A percentile compares a stretch with the other conserved stretches of the same genome.
phyloP scores from a whole-genome alignment of 169 alveolate species.

The Nephromyces sp. region DNA sequence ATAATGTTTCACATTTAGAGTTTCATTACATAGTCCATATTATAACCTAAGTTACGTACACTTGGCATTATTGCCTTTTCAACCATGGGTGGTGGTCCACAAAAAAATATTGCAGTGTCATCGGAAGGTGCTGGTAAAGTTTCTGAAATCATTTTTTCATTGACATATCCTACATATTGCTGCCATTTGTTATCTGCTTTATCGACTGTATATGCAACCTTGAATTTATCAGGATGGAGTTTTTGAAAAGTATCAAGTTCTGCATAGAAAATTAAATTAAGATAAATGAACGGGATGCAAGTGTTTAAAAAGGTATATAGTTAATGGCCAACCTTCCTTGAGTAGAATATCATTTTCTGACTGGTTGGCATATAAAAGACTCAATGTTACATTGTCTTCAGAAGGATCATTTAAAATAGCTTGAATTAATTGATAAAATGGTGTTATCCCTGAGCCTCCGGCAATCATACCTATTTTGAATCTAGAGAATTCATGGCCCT shows the following conservation, averaged over 20 bases:
- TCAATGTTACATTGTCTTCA: slow-evolving; percentile 25
- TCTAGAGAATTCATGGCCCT: background rate
- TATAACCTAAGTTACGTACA: slow-evolving; percentile 12
- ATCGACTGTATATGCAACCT: slow-evolving; percentile 37
- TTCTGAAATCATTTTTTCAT: slow-evolving; percentile 35
- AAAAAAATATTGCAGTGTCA: slow-evolving; percentile 43
- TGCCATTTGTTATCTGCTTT: slow-evolving; percentile 38
- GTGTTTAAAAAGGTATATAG: background rate
- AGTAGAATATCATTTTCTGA: slow-evolving; percentile 55
- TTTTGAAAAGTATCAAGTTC: slow-evolving; percentile 23
- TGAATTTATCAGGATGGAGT: slow-evolving; percentile 32
- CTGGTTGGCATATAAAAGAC: slow-evolving; percentile 54
- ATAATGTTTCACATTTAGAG: too few relatives aligned
- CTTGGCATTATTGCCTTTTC: slow-evolving; percentile 20
- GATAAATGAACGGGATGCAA: background rate
- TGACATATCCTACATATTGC: slow-evolving; percentile 48
- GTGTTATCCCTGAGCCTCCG: slow-evolving; percentile 70
- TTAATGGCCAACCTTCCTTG: slow-evolving; percentile 27
- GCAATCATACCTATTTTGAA: slow-evolving; percentile 50
- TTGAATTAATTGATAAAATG: slow-evolving; percentile 44
- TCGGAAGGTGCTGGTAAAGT: slow-evolving; percentile 45
- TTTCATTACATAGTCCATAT: slow-evolving; percentile 1
- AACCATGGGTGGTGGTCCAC: slow-evolving; percentile 69
- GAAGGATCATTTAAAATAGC: slow-evolving; percentile 30
- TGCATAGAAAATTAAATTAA: background rate